Percentiles rank a stretch among this genome's conserved stretches.
phyloP scores from a whole-genome alignment of 108 stramenopile species.

The Nitzschia sp. region DNA sequence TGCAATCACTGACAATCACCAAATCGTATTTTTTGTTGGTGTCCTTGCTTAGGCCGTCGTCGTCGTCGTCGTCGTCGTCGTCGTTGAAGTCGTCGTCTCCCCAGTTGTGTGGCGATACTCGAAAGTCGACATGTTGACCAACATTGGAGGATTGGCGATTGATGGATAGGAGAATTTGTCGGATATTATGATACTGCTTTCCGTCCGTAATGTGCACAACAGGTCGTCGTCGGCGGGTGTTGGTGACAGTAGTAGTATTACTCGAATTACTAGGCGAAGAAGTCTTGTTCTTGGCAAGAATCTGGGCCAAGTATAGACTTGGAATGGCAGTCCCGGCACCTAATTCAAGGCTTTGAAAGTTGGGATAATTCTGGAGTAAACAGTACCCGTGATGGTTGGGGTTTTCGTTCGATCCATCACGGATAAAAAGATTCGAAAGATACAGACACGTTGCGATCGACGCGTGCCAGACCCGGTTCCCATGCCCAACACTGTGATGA shows the following conservation, averaged over 20 bases:
- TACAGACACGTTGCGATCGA: conserved; percentile 32
- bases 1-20: conserved; percentile 39
- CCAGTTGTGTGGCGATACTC: conserved; percentile 32
- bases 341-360: conserved; percentile 14
- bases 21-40: conserved; percentile 12
- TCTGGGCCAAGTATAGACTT: conserved; percentile 10
- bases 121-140: not conserved
- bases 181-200: conserved; percentile 27
- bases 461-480: conserved; percentile 32
- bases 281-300: not conserved
- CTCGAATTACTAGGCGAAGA: no score
- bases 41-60: not conserved
- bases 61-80: not conserved
- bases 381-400: not conserved
- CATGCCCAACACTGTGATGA: conserved; percentile 20
- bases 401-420: not conserved
- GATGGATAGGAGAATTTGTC: conserved; percentile 19
- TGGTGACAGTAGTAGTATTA: no score
- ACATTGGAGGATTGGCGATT: not conserved
- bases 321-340: conserved; percentile 35
- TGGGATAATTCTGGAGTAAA: not conserved
- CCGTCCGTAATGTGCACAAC: conserved; percentile 19
- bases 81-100: not conserved
- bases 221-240: no score
- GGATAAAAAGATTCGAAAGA: not conserved